Percentiles rank a stretch among this genome's conserved stretches.
Evolutionary conservation across 2,329 filamentous ascomycete genomes (phyloP).

Genomic region (Trichoderma atrobrunneum): DNA sequence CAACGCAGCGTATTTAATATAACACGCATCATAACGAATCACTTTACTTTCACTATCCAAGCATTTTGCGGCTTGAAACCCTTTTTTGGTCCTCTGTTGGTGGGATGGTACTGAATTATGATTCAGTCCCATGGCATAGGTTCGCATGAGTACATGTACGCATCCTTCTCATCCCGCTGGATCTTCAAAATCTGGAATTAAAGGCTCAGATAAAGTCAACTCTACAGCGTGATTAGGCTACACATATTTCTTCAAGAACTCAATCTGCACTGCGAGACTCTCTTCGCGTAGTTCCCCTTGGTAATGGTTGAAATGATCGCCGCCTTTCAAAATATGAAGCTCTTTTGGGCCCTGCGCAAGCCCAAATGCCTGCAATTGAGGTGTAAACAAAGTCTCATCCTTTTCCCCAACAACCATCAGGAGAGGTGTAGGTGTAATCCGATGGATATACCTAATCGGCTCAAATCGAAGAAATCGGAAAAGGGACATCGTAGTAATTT

Average conservation of each 20-base stretch:
- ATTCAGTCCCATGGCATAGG: too few species aligned
- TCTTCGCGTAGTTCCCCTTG: conserved; percentile 7
- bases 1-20: neutral
- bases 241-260: neutral
- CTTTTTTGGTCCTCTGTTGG: neutral
- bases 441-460: conserved; percentile 19
- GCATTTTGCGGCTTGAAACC: neutral
- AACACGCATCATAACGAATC: neutral
- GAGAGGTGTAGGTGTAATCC: conserved; percentile 21
- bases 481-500: conserved; percentile 15
- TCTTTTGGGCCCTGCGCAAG: conserved; percentile 19
- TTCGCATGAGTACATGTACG: too few species aligned
- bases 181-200: neutral
- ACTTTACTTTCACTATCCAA: neutral
- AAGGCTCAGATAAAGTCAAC: neutral
- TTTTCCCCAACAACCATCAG: conserved; percentile 20
- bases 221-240: neutral
- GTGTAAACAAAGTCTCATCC: neutral
- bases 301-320: conserved; percentile 18
- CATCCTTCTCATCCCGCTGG: neutral
- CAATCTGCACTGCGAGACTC: neutral
- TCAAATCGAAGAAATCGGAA: conserved; percentile 3
- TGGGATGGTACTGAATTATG: too few species aligned
- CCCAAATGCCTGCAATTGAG: conserved; percentile 20
- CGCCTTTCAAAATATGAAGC: conserved; percentile 7